These are phyloP conservation scores for Penicillium tannophilum DNA, from an alignment of 495 filamentous ascomycete species.

Conservation along the genomic window DNA sequence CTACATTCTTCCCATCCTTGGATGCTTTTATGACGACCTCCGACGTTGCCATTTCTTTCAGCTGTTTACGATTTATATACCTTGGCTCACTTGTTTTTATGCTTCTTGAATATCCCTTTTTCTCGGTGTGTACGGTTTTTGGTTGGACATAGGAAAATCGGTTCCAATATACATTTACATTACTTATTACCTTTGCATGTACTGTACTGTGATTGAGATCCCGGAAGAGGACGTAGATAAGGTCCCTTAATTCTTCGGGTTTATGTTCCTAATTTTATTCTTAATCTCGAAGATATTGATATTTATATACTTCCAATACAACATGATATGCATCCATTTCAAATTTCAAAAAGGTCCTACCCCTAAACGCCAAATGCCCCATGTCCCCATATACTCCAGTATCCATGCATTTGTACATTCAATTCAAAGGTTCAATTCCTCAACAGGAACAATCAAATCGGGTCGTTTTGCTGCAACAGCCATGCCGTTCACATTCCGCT, in stretches of 20 bases:
- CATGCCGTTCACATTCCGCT: conserved; percentile 26
- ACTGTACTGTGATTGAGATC: conserved; percentile 5
- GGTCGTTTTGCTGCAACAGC: conserved; percentile 23
- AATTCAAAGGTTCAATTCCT: conserved; percentile 18
- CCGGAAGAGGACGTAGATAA: conserved; percentile 3
- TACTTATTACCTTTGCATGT: background rate
- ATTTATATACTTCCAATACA: background rate
- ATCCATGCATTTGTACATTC: background rate
- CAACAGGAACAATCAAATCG: conserved; percentile 29
- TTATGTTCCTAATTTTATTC: background rate
- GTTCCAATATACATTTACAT: conserved; percentile 13
- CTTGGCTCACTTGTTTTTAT: conserved; percentile 27
- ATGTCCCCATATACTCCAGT: background rate
- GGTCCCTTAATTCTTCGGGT: background rate
- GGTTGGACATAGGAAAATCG: conserved; percentile 23
- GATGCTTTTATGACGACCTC: conserved; percentile 24
- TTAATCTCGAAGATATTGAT: background rate
- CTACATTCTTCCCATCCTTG: conserved; percentile 18
- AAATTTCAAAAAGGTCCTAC: background rate
- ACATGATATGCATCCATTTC: background rate
- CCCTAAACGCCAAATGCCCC: background rate
- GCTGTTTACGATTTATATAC: conserved; percentile 30
- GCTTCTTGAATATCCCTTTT: conserved; percentile 31
- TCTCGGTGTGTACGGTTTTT: conserved; percentile 28
- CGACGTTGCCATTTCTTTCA: conserved; percentile 29